Conservation (phyloP, 148 eudicot genomes). For the Heliosperma pusillum region DNA sequence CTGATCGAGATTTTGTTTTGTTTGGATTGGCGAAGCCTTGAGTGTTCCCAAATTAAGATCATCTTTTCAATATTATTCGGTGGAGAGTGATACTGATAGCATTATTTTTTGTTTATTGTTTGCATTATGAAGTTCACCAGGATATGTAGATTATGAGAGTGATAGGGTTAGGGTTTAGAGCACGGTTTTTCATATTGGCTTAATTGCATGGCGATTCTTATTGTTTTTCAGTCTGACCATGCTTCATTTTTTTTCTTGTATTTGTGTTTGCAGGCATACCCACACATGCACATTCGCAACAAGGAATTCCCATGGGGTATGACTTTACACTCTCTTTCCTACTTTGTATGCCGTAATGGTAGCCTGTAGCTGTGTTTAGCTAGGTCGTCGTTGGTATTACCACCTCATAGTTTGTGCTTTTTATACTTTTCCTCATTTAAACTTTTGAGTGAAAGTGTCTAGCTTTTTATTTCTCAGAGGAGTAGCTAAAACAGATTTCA, state of each 20-base stretch:
- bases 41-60: too few relatives aligned
- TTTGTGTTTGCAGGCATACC: slow-evolving; percentile 54
- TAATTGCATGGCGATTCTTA: neutral
- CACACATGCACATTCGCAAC: slow-evolving; percentile 84
- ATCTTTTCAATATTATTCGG: too few relatives aligned
- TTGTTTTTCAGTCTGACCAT: neutral
- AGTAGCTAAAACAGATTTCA: neutral
- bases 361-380: neutral
- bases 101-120: too few relatives aligned
- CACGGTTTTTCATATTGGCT: neutral
- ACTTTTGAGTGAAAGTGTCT: neutral
- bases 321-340: slow-evolving; percentile 12
- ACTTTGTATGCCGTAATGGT: neutral
- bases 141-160: neutral
- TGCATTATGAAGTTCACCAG: too few relatives aligned
- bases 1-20: too few relatives aligned
- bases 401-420: neutral
- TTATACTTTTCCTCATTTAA: neutral
- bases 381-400: neutral
- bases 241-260: slow-evolving; percentile 6
- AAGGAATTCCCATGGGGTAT: slow-evolving; percentile 99
- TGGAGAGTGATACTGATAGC: too few relatives aligned
- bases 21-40: too few relatives aligned
- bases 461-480: neutral
- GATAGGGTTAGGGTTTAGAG: neutral